Percentiles rank a stretch among this genome's conserved stretches.
These are phyloP conservation scores for Forsythia viridissima DNA, from an alignment of 257 asterid species.

Conservation along the genomic window DNA sequence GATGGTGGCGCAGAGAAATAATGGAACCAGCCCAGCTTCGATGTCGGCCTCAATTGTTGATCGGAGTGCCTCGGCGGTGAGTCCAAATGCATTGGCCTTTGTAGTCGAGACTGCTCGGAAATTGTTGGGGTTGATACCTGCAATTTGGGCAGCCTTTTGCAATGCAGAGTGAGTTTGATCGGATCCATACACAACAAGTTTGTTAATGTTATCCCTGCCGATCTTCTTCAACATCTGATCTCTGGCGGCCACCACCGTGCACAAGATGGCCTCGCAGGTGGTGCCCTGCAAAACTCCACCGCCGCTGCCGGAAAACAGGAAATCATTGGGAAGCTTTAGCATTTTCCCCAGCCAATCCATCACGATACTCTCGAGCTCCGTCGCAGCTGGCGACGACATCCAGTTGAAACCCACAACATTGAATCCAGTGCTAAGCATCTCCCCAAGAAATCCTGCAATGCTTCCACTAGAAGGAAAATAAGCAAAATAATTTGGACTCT, in stretches of 20 bases:
- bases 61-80: constrained; percentile 40
- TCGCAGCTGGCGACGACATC: constrained; percentile 87
- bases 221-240: constrained; percentile 47
- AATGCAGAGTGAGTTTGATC: constrained; percentile 76
- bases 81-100: constrained; percentile 33
- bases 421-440: constrained; percentile 71
- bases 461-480: constrained; percentile 74
- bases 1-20: constrained; percentile 63
- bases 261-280: constrained; percentile 66
- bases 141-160: constrained; percentile 71
- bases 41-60: constrained; percentile 43
- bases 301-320: constrained; percentile 70
- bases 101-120: constrained; percentile 56
- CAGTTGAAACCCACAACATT: constrained; percentile 82
- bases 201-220: constrained; percentile 47
- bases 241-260: constrained; percentile 65
- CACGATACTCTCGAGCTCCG: constrained; percentile 80
- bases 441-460: constrained; percentile 74
- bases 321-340: constrained; percentile 61
- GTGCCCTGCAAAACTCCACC: constrained; percentile 89
- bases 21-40: constrained; percentile 51
- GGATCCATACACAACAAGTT: constrained; percentile 67
- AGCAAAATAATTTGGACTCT: constrained; percentile 77
- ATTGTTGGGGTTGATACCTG: constrained; percentile 57
- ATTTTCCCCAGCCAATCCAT: constrained; percentile 81